phyloP scores from a whole-genome alignment of 352 stramenopile species.

The Pythium dissimile region DNA sequence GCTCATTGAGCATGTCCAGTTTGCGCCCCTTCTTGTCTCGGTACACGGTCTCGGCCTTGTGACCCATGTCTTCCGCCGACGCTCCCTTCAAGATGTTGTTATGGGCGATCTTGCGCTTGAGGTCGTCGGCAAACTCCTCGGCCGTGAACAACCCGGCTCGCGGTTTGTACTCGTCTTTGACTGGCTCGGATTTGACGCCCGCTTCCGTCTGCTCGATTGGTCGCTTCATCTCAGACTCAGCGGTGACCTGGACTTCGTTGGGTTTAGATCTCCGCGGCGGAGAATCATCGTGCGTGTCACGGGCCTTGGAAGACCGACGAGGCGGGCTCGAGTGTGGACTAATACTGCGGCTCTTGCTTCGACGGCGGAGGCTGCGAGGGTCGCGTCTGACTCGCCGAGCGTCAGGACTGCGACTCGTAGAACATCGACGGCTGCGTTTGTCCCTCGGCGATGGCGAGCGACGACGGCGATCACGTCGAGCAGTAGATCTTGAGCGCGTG shows the following conservation, averaged over 20 bases:
- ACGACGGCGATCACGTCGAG: slow-evolving; percentile 8
- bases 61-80: slow-evolving; percentile 60
- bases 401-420: background rate
- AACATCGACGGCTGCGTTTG: slow-evolving; percentile 2
- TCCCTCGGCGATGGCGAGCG: background rate
- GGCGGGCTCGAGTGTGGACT: background rate
- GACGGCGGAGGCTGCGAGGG: background rate
- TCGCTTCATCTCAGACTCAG: too few species aligned
- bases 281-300: slow-evolving; percentile 1
- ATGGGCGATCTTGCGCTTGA: slow-evolving; percentile 41
- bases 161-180: slow-evolving; percentile 30
- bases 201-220: background rate
- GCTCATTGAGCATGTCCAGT: slow-evolving; percentile 83
- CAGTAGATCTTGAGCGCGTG: slow-evolving; percentile 22
- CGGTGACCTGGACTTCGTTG: too few species aligned
- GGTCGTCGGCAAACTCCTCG: slow-evolving; percentile 59
- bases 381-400: background rate
- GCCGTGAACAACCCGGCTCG: slow-evolving; percentile 62
- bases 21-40: slow-evolving; percentile 81
- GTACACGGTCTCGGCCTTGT: slow-evolving; percentile 80
- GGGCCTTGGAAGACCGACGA: background rate
- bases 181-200: background rate
- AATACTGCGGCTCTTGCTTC: slow-evolving; percentile 2
- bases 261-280: background rate
- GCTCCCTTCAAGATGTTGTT: slow-evolving; percentile 53